Evolutionary conservation across 306 rosid species (phyloP), one percentile per base, ranked within the genome.

Genomic region (Lathyrus sativus): DNA sequence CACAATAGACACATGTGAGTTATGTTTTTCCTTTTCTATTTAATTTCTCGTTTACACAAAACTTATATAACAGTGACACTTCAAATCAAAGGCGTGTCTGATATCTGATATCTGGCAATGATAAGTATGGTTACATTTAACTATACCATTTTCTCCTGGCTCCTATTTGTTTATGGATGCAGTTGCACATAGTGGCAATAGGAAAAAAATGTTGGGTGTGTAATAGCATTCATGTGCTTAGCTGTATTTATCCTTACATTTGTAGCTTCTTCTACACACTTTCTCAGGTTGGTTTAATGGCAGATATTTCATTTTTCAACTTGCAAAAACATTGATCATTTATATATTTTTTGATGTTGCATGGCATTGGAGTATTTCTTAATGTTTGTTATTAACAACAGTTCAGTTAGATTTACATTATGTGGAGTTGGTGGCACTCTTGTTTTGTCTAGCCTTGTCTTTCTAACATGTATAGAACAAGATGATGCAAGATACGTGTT

Each of bases 401-500:
- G 98, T 72, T 55, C 69, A 53, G 55, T 90, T 67, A 91, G 97
- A 28, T 80, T 75, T 62, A 43, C 86, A 39, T 39, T 84, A 57
- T 83, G 98, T 67, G 96, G 96, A 76, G 69, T 77, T 64, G 97
- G 98, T 51, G 91, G 87, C 24, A 15, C 67, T 75, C 81, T 90
- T 80, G 84, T 93, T 76, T 65, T 93, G 29, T 74, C 64, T 26
- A 84, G 97, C 68, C 74, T 90, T 54, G 75, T 82, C 65, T 87
- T 86, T 68, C 87, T 93, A 54, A 74, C 87, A 19, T 83, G 85
- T 46, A 85, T 80, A 67, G 87, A 86, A 42, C 96, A 93, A 87
- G 98, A 93, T 74, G 96, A 90, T 65, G 97, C 90, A 37, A 79
- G 97, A 13, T 96, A 90, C 87, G 86, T 39, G 83, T 93, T 93